A percentile compares a stretch with the other conserved stretches of the same genome.
These are phyloP conservation scores for Metrosideros polymorpha DNA, from an alignment of 441 rosid species.

Conservation along the genomic window DNA sequence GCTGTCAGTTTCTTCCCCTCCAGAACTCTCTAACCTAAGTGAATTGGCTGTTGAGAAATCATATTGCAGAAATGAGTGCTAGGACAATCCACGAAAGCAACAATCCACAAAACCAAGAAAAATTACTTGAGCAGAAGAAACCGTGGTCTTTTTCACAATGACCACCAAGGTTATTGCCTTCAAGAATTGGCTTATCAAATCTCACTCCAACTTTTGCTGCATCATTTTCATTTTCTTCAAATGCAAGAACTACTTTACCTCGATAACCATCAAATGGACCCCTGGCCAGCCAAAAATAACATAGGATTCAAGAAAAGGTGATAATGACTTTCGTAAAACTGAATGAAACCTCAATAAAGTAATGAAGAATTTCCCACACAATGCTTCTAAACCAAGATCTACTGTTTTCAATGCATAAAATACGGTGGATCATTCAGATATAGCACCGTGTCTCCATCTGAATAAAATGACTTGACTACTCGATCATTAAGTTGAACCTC, in stretches of 20 bases:
- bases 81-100: background rate
- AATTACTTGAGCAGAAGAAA: slow-evolving; percentile 84
- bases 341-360: background rate
- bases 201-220: slow-evolving; percentile 92
- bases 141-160: slow-evolving; percentile 90
- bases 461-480: background rate
- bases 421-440: background rate
- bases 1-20: slow-evolving; percentile 78
- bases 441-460: background rate
- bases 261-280: slow-evolving; percentile 78
- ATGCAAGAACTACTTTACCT: slow-evolving; percentile 90
- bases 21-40: slow-evolving; percentile 72
- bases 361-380: background rate
- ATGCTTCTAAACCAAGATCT: background rate
- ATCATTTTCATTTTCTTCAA: slow-evolving; percentile 67
- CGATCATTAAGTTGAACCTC: background rate
- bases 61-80: background rate
- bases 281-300: slow-evolving; percentile 24
- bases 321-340: background rate
- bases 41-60: slow-evolving; percentile 47
- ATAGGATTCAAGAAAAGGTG: background rate
- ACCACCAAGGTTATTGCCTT: slow-evolving; percentile 97
- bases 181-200: slow-evolving; percentile 77
- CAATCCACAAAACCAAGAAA: background rate
- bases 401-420: background rate